Evolutionary conservation across 257 asterid genomes (phyloP).

Genomic region (Prunella vulgaris): DNA sequence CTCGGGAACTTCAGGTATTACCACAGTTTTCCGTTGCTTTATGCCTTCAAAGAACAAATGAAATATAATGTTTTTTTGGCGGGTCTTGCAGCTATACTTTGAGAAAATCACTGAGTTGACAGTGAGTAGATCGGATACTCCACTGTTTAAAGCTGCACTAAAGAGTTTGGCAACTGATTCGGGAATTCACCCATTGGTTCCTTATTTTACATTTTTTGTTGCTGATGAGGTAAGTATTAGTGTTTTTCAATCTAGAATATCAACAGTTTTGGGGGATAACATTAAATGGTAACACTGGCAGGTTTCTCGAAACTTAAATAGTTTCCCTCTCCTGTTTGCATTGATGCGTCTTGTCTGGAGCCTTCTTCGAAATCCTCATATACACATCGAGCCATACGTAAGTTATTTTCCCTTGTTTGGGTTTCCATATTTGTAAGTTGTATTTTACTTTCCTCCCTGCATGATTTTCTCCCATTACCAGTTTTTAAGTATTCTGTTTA

Average conservation of each 20-base stretch:
- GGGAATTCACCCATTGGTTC: slow-evolving; percentile 96
- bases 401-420: slow-evolving; percentile 25
- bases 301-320: slow-evolving; percentile 84
- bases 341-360: slow-evolving; percentile 96
- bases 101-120: slow-evolving; percentile 93
- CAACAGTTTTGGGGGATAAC: slow-evolving; percentile 8
- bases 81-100: slow-evolving; percentile 80
- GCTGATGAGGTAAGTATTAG: slow-evolving; percentile 73
- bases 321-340: slow-evolving; percentile 68
- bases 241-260: slow-evolving; percentile 6
- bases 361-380: slow-evolving; percentile 89
- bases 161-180: slow-evolving; percentile 96
- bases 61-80: slow-evolving; percentile 12
- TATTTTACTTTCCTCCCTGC: neutral
- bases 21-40: slow-evolving; percentile 13
- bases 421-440: neutral
- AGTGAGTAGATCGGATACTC: slow-evolving; percentile 62
- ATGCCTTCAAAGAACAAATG: slow-evolving; percentile 16
- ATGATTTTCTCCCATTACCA: neutral
- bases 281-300: slow-evolving; percentile 32
- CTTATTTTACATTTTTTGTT: slow-evolving; percentile 86
- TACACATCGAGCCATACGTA: slow-evolving; percentile 95
- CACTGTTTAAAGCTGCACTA: slow-evolving; percentile 74
- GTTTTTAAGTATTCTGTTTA: too few relatives aligned
- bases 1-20: slow-evolving; percentile 95